A percentile compares a stretch with the other conserved stretches of the same genome.
These are phyloP conservation scores for Penicillium diatomitis DNA, from an alignment of 495 filamentous ascomycete genomes.

Conservation along the genomic window DNA sequence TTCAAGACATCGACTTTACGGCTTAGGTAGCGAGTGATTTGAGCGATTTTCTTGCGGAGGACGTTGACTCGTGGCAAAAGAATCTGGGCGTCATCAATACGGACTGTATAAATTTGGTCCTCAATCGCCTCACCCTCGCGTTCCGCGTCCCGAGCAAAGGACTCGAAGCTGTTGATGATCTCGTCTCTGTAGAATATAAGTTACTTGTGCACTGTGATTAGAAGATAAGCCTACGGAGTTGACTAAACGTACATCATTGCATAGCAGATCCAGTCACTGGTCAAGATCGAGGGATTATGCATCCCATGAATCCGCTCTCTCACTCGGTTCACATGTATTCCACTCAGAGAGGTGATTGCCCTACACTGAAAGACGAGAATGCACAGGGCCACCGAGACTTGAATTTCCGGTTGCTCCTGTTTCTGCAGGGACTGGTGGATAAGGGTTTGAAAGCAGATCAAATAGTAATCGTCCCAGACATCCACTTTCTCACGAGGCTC, in stretches of 20 bases:
- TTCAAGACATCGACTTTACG: slow-evolving; percentile 93
- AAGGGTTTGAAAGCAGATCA: slow-evolving; percentile 86
- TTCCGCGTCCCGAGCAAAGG: slow-evolving; percentile 68
- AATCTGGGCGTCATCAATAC: slow-evolving; percentile 67
- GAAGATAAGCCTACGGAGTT: neutral
- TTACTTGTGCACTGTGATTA: slow-evolving; percentile 11
- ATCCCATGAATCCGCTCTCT: slow-evolving; percentile 74
- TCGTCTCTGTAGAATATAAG: slow-evolving; percentile 53
- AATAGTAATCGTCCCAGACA: slow-evolving; percentile 87
- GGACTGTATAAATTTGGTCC: slow-evolving; percentile 80
- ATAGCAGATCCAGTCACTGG: slow-evolving; percentile 96
- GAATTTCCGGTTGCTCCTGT: slow-evolving; percentile 43
- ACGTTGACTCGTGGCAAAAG: slow-evolving; percentile 77
- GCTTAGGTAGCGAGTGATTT: slow-evolving; percentile 74
- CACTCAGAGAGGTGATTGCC: slow-evolving; percentile 72
- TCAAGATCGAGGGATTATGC: slow-evolving; percentile 75
- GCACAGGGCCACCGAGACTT: slow-evolving; percentile 78
- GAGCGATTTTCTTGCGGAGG: slow-evolving; percentile 83
- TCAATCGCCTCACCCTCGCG: slow-evolving; percentile 79
- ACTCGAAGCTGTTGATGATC: slow-evolving; percentile 86
- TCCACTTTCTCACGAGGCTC: slow-evolving; percentile 95
- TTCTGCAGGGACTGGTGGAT: slow-evolving; percentile 52
- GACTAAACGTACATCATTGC: slow-evolving; percentile 66
- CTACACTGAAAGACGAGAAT: slow-evolving; percentile 91
- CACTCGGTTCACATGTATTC: slow-evolving; percentile 66